Evolutionary conservation across 2,329 filamentous ascomycete genomes (phyloP).

Genomic region (Canariomyces notabilis): DNA sequence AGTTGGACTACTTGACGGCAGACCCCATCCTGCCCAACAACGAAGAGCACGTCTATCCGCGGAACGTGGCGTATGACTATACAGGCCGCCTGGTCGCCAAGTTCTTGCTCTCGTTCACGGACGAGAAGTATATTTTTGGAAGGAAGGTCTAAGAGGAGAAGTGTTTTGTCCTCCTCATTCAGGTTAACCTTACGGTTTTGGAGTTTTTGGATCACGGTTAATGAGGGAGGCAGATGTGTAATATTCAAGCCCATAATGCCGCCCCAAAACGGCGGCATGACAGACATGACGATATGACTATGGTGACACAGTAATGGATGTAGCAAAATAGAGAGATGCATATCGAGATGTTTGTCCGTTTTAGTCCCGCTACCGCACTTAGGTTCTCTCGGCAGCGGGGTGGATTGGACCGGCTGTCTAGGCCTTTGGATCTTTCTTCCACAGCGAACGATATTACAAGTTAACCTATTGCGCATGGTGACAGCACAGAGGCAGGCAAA

Average conservation of each 20-base stretch:
- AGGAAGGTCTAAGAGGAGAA: constrained; percentile 6
- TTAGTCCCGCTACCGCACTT: constrained; percentile 59
- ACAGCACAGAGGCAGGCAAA: constrained; percentile 59
- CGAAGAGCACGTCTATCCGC: constrained; percentile 42
- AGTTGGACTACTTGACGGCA: constrained; percentile 42
- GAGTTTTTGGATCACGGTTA: background rate
- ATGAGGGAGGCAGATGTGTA: background rate
- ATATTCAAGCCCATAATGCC: background rate
- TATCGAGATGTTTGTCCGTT: constrained; percentile 50
- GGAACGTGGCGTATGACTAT: constrained; percentile 46
- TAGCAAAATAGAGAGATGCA: background rate
- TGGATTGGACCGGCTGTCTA: constrained; percentile 66
- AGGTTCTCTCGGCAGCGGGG: constrained; percentile 52
- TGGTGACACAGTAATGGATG: background rate
- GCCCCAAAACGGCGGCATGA: background rate
- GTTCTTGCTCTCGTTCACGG: constrained; percentile 51
- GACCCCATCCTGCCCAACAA: constrained; percentile 43
- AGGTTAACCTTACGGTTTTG: background rate
- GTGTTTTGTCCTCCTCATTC: no score
- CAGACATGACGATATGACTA: constrained; percentile 3
- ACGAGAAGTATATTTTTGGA: constrained; percentile 37
- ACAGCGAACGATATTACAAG: constrained; percentile 53
- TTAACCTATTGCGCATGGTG: constrained; percentile 56
- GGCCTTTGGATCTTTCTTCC: constrained; percentile 58
- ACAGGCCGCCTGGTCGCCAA: constrained; percentile 48